Conservation (phyloP, 108 stramenopile genomes). For the Craspedostauros australis region DNA sequence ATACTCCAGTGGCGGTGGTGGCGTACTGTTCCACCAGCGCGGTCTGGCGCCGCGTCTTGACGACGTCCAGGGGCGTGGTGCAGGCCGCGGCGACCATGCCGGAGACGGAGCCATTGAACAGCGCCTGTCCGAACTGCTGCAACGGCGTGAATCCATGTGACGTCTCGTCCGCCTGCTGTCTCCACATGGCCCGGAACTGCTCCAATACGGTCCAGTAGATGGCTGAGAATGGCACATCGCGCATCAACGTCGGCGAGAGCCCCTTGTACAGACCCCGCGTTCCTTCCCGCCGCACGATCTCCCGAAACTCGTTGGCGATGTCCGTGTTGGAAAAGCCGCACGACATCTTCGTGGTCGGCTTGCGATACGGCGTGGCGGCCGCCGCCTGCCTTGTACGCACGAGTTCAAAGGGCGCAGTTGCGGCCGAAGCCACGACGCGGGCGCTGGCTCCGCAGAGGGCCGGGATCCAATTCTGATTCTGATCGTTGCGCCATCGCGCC, state of each 20-base stretch:
- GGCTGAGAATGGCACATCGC: conserved; percentile 92
- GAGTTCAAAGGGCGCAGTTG: conserved; percentile 91
- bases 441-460: conserved; percentile 72
- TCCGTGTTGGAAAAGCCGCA: background rate
- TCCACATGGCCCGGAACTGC: conserved; percentile 20
- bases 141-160: conserved; percentile 10
- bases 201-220: conserved; percentile 90
- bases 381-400: conserved; percentile 66
- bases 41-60: conserved; percentile 88
- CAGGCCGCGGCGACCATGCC: conserved; percentile 78
- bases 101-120: conserved; percentile 72
- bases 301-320: conserved; percentile 28
- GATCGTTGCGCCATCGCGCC: background rate
- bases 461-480: conserved; percentile 31
- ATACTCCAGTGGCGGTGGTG: background rate
- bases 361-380: background rate
- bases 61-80: conserved; percentile 94
- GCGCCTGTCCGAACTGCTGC: conserved; percentile 38
- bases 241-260: conserved; percentile 72
- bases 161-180: conserved; percentile 8
- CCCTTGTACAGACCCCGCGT: conserved; percentile 66
- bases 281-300: conserved; percentile 52
- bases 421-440: conserved; percentile 64
- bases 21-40: too few relatives aligned
- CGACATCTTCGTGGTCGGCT: background rate